Conservation (phyloP, 768 basidiomycete genomes). For the Hypholoma sublateritium region DNA sequence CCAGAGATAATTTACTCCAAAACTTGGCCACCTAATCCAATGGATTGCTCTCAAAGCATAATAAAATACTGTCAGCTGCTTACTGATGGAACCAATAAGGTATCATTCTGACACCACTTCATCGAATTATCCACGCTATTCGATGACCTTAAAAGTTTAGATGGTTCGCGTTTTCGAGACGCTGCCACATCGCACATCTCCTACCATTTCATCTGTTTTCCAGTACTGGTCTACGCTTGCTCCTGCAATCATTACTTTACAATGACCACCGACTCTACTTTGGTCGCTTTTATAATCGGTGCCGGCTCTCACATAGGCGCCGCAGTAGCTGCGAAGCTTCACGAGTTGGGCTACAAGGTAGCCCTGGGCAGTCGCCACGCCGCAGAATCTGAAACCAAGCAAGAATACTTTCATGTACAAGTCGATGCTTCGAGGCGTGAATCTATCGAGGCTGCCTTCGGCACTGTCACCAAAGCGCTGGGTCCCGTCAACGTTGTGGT, state of each 20-base stretch:
- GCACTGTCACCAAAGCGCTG: constrained; percentile 32
- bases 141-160: too few relatives aligned
- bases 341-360: constrained; percentile 27
- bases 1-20: too few relatives aligned
- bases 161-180: too few relatives aligned
- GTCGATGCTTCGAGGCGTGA: constrained; percentile 34
- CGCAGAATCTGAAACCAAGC: constrained; percentile 1
- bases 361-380: constrained; percentile 29
- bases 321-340: constrained; percentile 24
- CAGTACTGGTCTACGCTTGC: too few relatives aligned
- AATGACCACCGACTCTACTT: constrained; percentile 8
- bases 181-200: not conserved
- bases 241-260: not conserved
- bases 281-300: constrained; percentile 30
- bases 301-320: constrained; percentile 26
- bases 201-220: not conserved
- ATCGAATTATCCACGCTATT: too few relatives aligned
- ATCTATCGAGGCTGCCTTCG: constrained; percentile 37
- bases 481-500: constrained; percentile 45
- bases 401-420: constrained; percentile 30
- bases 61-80: not conserved
- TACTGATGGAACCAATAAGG: not conserved
- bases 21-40: too few relatives aligned
- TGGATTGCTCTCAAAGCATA: not conserved
- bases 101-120: not conserved